Evolutionary conservation across 192 early-diverging fungal genomes (phyloP).

Genomic region (Coemansia sp.): DNA sequence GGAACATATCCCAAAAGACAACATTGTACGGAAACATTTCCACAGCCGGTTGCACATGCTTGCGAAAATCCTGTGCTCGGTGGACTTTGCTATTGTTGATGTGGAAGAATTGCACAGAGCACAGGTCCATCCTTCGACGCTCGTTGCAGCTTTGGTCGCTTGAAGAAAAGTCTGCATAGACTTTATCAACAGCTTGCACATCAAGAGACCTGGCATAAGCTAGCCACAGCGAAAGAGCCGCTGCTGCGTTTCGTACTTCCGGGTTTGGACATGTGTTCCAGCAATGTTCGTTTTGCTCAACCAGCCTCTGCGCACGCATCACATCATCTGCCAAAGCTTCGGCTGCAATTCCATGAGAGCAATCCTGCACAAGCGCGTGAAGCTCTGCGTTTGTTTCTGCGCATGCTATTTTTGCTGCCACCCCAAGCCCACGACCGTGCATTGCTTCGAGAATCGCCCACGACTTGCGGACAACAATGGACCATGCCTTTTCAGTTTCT

Average conservation of each 20-base stretch:
- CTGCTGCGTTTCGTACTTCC: conserved; percentile 12
- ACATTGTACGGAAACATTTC: conserved; percentile 19
- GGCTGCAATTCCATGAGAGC: neutral
- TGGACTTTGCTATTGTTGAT: conserved; percentile 12
- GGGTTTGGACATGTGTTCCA: too few relatives aligned
- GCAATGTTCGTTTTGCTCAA: neutral
- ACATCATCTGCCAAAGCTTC: neutral
- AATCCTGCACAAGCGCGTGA: conserved; percentile 3
- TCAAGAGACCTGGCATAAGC: conserved; percentile 16
- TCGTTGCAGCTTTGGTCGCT: neutral
- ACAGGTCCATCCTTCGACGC: conserved; percentile 17
- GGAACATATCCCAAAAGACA: conserved; percentile 36
- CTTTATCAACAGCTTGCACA: neutral
- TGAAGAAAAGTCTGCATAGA: neutral
- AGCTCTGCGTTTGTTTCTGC: neutral
- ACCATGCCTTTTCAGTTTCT: conserved; percentile 11
- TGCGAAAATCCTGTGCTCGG: conserved; percentile 25
- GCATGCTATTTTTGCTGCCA: conserved; percentile 11
- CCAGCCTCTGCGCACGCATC: conserved; percentile 4
- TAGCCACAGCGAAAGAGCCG: conserved; percentile 19
- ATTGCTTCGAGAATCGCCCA: conserved; percentile 31
- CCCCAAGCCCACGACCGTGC: conserved; percentile 22
- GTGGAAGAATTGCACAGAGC: conserved; percentile 34
- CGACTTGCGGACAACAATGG: conserved; percentile 27
- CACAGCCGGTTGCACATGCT: conserved; percentile 11